These are phyloP conservation scores for Lavandula angustifolia DNA, from an alignment of 257 asterid genomes.

Conservation along the genomic window DNA sequence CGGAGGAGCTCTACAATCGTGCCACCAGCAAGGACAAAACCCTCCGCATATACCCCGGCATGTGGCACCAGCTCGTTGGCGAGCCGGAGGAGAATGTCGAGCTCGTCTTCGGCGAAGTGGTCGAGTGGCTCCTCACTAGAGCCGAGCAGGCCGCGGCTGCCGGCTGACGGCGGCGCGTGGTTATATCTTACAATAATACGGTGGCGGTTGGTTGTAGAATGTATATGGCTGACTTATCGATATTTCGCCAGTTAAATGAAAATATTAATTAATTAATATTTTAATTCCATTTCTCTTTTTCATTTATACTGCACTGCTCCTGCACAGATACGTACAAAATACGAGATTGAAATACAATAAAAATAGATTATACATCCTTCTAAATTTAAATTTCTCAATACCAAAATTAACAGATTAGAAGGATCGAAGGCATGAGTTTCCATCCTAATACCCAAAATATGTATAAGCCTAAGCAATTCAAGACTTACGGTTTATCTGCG, in stretches of 20 bases:
- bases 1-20: constrained; percentile 53
- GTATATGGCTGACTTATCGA: background rate
- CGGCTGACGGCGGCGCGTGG: constrained; percentile 23
- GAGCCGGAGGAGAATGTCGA: constrained; percentile 82
- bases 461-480: too few species aligned
- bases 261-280: background rate
- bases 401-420: too few species aligned
- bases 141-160: constrained; percentile 29
- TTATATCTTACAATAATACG: constrained; percentile 13
- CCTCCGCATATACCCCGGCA: constrained; percentile 65
- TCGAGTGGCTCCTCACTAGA: constrained; percentile 68
- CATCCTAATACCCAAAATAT: background rate
- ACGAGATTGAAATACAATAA: background rate
- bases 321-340: too few species aligned
- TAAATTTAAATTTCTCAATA: too few species aligned
- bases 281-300: too few species aligned
- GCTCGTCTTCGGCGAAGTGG: constrained; percentile 70
- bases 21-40: constrained; percentile 78
- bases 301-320: too few species aligned
- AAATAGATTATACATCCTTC: background rate
- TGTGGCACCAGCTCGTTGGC: constrained; percentile 94
- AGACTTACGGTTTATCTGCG: too few species aligned
- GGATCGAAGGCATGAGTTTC: too few species aligned
- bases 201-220: background rate
- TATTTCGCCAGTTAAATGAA: background rate